Base-by-base conservation (phyloP, 306 rosid genomes). In the Corylus americana region DNA sequence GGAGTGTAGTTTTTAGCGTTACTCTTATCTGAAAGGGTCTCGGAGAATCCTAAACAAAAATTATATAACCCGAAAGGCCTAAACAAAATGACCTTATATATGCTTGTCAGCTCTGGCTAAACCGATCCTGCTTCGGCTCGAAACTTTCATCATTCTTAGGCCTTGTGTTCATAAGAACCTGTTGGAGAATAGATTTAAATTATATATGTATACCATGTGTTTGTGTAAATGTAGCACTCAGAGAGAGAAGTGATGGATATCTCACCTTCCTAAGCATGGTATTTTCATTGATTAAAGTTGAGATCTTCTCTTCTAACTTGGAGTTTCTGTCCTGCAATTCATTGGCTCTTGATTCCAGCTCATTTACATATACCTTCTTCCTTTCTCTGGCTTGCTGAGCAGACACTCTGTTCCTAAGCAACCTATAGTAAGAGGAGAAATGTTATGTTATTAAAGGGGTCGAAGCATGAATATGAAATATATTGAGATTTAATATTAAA, bases 371-470 rank as follows among this genome's bases (percentile, higher is more conserved):
- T 0, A 87, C 90, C 82, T 89, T 93, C 81, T 93, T 93, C 64
- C 97, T 91, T 51, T 93, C 97, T 49, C 97, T 84, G 18, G 97
- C 97, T 78, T 93, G 96, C 79, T 93, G 97, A 1, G 97, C 96
- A 18, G 97, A 93, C 27, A 93, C 97, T 74, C 97, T 91, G 70
- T 93, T 93, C 79, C 96, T 89, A 61, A 93, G 80, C 82, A 93
- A 80, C 81, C 94, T 91, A 76, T 62, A 74, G 55, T 29, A 35
- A 67, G 39, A 64, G 53, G 27, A 50, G 2, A 12, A 2, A n/a
- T 42, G 45, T 42, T 5, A 42, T 42, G 45, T 42, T 31, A 2
- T 31, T 31, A 22, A 22, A 22, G 25, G 25, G 25, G 25, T 22
- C 39, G 4, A 35, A 35, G 39, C 4, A 35, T 35, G 39, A 39